phyloP scores from a whole-genome alignment of 345 rosid genomes.

The Gossypium raimondii region DNA sequence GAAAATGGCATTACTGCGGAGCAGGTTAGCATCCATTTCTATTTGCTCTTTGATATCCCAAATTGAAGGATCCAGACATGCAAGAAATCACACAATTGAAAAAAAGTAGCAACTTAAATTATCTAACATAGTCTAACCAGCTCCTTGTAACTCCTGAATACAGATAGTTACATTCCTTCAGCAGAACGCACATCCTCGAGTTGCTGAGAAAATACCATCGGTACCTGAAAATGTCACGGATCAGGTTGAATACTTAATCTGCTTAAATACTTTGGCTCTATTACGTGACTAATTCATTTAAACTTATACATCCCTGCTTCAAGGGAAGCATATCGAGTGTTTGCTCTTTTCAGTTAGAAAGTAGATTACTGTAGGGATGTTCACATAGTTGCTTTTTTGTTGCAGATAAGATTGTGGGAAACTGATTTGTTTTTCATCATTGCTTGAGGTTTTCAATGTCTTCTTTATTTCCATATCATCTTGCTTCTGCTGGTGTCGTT shows the following conservation, averaged over 20 bases:
- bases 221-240: slow-evolving; percentile 95
- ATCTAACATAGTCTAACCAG: neutral
- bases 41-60: slow-evolving; percentile 9
- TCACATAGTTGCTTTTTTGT: neutral
- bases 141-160: slow-evolving; percentile 17
- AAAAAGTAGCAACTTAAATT: neutral
- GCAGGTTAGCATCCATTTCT: slow-evolving; percentile 44
- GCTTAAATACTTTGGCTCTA: slow-evolving; percentile 6
- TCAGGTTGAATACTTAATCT: slow-evolving; percentile 48
- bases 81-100: neutral
- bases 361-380: neutral
- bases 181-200: slow-evolving; percentile 91
- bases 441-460: too few relatives aligned
- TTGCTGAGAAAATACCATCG: slow-evolving; percentile 68
- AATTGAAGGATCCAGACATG: neutral
- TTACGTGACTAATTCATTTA: neutral
- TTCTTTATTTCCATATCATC: too few relatives aligned
- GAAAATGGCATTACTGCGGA: slow-evolving; percentile 90
- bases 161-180: slow-evolving; percentile 83
- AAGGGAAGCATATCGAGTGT: neutral
- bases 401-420: slow-evolving; percentile 96
- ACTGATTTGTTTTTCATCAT: too few relatives aligned
- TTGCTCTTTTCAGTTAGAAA: neutral
- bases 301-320: slow-evolving; percentile 2
- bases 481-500: too few relatives aligned